Evolutionary conservation across 148 eudicot genomes (phyloP), one percentile per base, ranked within the genome.

Genomic region (Rhododendron ferrugineum): DNA sequence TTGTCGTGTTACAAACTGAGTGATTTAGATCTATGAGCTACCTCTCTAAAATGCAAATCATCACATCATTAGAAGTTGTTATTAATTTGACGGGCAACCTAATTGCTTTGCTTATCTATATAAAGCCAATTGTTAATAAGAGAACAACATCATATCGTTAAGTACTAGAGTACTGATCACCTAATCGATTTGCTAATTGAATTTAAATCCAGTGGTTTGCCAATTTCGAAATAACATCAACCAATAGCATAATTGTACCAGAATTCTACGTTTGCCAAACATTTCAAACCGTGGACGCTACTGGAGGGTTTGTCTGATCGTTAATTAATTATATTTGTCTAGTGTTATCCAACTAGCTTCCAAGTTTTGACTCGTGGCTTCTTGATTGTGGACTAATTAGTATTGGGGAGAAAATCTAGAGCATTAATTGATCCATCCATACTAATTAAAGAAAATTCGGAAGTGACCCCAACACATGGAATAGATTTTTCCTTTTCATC

Each of bases 61-160:
- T 66, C 78, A 42, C 56, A 82, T 82, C 40, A 66, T 82, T 83
- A 83, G 58, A 44, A 40, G 34, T 46, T 68, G 77, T 46, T 46
- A 46, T 26, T 32, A 70, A 32, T 14, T 32, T 30, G 75, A 70
- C 40, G 5, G 75, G 32, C 32, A 37, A 70, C 75, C 75, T 70
- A 70, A 70, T 70, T 14, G 20, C 20, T 70, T 30, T 70, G 40
- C 40, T 70, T 70, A 70, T 70, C 40, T 30, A 4, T 32, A 14
- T 32, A 32, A 32, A 70, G 40, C 75, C 40, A 70, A 26, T 66
- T 26, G 72, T n/a, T 66, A 26, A 10, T 11, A 5, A 66, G 73
- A 66, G 28, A 66, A 2, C n/a, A 34, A 66, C 73, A 66, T 26
- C 73, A 66, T 11, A 26, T 66, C 28, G 34, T 66, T 14, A 30